Base-by-base conservation (phyloP, 2,329 filamentous ascomycete genomes). In the Clarireedia sp. region DNA sequence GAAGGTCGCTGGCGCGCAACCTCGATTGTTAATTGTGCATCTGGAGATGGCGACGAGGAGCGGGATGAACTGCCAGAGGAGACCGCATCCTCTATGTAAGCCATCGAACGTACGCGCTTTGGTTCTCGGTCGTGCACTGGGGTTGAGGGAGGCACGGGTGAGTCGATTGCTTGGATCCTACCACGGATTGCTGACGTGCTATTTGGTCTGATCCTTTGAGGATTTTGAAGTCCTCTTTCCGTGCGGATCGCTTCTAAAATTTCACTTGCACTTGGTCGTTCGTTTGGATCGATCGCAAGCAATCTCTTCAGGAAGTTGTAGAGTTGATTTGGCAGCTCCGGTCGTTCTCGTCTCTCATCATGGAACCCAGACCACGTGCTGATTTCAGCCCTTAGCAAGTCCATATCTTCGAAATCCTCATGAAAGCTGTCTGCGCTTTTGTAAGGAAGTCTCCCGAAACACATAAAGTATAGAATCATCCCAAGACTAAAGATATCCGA, bases 391-490 rank as follows among this genome's bases (percentile, higher is more conserved):
- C 91, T 83, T 29, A 99, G 78, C 61, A 85, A 76, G 63, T 96
- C 90, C 5, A 96, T 77, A 62, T 97, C 90, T 68, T 99, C 94
- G 54, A 90, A 84, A 67, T 97, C 92, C 69, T 97, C 92, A 57
- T 96, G 83, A 21, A 95, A 78, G 3, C 86, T 79, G 67, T 97
- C 92, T 51, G 91, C 89, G 63, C 86, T 88, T 23, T 74, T 77
- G 67, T 97, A 99, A 0, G 94, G 94, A 10, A 99, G 78, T 47
- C 86, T 80, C 1, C 87, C 89, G 68, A 99, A 99, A 69, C 94
- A 99, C 78, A 99, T 87, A 67, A 99, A 99, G 70, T 97, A 95
- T 3, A 99, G 78, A 55, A 97, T 97, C 92, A 99, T 96, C 48
- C 94, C 94, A 0, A 99, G 75, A 1, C 91, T 96, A 71, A 99